phyloP scores from a whole-genome alignment of 768 basidiomycete genomes.

The Psilocybe cubensis region DNA sequence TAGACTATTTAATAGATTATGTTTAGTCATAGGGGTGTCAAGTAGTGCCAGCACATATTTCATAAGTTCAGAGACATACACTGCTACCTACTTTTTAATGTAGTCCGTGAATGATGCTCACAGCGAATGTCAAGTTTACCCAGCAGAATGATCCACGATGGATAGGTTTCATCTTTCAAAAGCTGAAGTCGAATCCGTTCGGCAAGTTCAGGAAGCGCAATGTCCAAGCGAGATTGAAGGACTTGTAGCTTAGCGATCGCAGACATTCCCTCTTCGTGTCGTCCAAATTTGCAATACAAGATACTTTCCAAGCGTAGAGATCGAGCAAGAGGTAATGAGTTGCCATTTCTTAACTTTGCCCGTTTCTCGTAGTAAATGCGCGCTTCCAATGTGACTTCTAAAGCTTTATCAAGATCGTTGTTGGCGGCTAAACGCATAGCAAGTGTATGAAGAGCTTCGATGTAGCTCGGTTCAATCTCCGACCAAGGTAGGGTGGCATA shows the following conservation, averaged over 20 bases:
- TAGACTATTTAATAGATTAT: too few relatives aligned
- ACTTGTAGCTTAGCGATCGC: conserved; percentile 5
- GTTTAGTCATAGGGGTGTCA: too few relatives aligned
- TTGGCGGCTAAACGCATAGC: conserved; percentile 5
- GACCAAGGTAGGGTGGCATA: conserved; percentile 9
- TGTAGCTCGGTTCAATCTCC: conserved; percentile 11
- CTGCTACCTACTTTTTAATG: too few relatives aligned
- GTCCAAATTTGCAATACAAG: not conserved
- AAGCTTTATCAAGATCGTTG: not conserved
- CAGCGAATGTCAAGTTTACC: not conserved
- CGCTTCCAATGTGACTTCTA: not conserved
- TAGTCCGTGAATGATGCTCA: too few relatives aligned
- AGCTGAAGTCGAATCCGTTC: conserved; percentile 8
- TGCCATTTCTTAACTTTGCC: not conserved
- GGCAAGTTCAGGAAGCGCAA: conserved; percentile 7
- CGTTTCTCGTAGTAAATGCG: conserved; percentile 4
- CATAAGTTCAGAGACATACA: too few relatives aligned
- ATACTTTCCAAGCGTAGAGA: conserved; percentile 2
- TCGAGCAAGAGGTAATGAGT: not conserved
- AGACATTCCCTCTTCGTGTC: conserved; percentile 9
- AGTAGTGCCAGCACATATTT: too few relatives aligned
- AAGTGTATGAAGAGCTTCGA: conserved; percentile 2
- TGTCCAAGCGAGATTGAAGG: conserved; percentile 3
- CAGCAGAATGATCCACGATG: not conserved
- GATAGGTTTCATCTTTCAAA: not conserved